Percentiles rank a stretch among this genome's conserved stretches.
These are phyloP conservation scores for Euphorbia pulcherrima DNA, from an alignment of 345 rosid genomes.

Conservation along the genomic window DNA sequence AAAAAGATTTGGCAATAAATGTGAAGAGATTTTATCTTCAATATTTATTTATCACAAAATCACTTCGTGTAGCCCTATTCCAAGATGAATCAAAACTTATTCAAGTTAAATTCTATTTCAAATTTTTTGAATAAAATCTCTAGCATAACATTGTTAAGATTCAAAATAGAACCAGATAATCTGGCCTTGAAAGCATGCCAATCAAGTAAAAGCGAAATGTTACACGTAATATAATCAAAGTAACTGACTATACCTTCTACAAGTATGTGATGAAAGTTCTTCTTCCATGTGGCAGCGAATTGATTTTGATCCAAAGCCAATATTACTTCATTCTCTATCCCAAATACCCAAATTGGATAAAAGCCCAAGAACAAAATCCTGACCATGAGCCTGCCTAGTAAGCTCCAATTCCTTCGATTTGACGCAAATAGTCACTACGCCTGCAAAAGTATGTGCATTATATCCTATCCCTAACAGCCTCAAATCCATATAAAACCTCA, in stretches of 20 bases:
- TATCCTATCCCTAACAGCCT: constrained; percentile 46
- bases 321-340: constrained; percentile 49
- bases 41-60: too few relatives aligned
- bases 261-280: constrained; percentile 13
- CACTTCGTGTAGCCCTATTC: too few relatives aligned
- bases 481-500: constrained; percentile 50
- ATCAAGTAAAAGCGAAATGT: constrained; percentile 12
- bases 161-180: neutral
- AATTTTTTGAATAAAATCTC: constrained; percentile 16
- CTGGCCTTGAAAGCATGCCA: neutral
- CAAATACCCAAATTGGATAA: constrained; percentile 50
- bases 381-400: constrained; percentile 67
- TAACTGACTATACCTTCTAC: constrained; percentile 1
- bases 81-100: neutral
- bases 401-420: constrained; percentile 42
- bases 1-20: too few relatives aligned
- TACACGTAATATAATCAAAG: constrained; percentile 15
- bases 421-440: constrained; percentile 58
- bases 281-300: constrained; percentile 44
- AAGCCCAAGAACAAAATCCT: constrained; percentile 62
- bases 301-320: constrained; percentile 40
- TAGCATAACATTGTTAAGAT: constrained; percentile 8
- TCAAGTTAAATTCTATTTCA: neutral
- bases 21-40: too few relatives aligned
- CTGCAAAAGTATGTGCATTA: constrained; percentile 65